A percentile compares a stretch with the other conserved stretches of the same genome.
Evolutionary conservation across 2,329 filamentous ascomycete genomes (phyloP).

Genomic region (Claviceps humidiphila): DNA sequence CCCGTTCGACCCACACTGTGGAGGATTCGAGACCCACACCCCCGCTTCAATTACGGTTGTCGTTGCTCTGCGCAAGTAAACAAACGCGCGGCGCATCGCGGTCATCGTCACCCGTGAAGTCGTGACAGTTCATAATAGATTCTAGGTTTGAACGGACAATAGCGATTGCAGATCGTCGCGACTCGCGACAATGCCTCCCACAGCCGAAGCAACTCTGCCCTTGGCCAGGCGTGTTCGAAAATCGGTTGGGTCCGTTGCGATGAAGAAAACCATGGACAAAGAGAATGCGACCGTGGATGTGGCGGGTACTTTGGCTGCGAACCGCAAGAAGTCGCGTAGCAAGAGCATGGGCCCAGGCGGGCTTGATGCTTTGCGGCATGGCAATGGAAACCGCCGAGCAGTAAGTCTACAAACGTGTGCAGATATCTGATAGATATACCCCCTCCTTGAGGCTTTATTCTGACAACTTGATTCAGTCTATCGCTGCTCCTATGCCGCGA

Average conservation of each 20-base stretch:
- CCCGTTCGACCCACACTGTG: background rate
- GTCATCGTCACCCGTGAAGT: slow-evolving; percentile 1
- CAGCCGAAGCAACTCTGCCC: slow-evolving; percentile 35
- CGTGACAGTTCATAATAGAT: slow-evolving; percentile 1
- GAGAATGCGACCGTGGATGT: slow-evolving; percentile 66
- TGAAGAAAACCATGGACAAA: slow-evolving; percentile 47
- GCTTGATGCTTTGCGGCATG: slow-evolving; percentile 65
- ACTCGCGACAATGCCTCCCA: slow-evolving; percentile 18
- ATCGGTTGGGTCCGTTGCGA: slow-evolving; percentile 50
- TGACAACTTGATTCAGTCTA: slow-evolving; percentile 29
- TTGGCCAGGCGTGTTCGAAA: slow-evolving; percentile 50
- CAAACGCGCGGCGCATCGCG: slow-evolving; percentile 23
- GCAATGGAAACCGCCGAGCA: slow-evolving; percentile 65
- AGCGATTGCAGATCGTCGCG: slow-evolving; percentile 10
- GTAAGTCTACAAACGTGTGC: slow-evolving; percentile 31
- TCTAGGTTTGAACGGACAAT: slow-evolving; percentile 8
- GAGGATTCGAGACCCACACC: background rate
- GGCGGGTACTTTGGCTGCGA: slow-evolving; percentile 36
- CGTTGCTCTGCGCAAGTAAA: slow-evolving; percentile 20
- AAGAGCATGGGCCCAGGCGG: slow-evolving; percentile 94
- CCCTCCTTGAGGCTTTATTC: background rate
- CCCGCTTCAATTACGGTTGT: slow-evolving; percentile 7
- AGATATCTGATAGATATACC: background rate
- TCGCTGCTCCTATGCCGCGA: slow-evolving; percentile 40
- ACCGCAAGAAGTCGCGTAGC: slow-evolving; percentile 64